These are phyloP conservation scores for Botryotinia calthae DNA, from an alignment of 2,329 filamentous ascomycete species.

Conservation along the genomic window DNA sequence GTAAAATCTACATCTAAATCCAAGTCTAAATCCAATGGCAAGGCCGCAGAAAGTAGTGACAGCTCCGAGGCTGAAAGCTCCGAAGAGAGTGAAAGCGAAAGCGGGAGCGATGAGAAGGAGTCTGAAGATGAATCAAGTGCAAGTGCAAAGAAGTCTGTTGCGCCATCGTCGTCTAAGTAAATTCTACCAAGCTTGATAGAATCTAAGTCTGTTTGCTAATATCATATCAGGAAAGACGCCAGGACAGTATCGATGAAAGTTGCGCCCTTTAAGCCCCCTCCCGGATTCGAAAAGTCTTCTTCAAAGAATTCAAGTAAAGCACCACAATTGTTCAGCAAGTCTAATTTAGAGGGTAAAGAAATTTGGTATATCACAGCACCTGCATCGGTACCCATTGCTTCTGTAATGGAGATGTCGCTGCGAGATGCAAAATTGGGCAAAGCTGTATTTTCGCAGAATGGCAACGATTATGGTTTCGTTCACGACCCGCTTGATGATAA, in stretches of 20 bases:
- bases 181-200: neutral
- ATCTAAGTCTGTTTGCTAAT: conserved; percentile 5
- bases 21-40: conserved; percentile 31
- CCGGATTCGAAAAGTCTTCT: conserved; percentile 32
- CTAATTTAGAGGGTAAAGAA: conserved; percentile 65
- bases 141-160: conserved; percentile 1
- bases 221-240: conserved; percentile 10
- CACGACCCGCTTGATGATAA: conserved; percentile 52
- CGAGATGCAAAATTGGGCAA: conserved; percentile 53
- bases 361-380: conserved; percentile 80
- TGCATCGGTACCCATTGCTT: conserved; percentile 63
- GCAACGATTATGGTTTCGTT: conserved; percentile 59
- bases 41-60: conserved; percentile 24
- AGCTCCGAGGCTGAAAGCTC: conserved; percentile 34
- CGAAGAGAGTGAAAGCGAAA: conserved; percentile 29
- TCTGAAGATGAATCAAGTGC: conserved; percentile 14
- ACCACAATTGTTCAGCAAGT: conserved; percentile 54
- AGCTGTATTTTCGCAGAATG: conserved; percentile 60
- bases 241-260: conserved; percentile 25
- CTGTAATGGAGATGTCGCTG: conserved; percentile 63
- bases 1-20: conserved; percentile 7
- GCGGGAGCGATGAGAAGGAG: conserved; percentile 35
- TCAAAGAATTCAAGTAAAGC: conserved; percentile 24
- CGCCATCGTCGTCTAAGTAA: conserved; percentile 22
- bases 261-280: conserved; percentile 31